Evolutionary conservation across 768 basidiomycete genomes (phyloP), one percentile per base, ranked within the genome.

Genomic region (Lentinula aciculospora): DNA sequence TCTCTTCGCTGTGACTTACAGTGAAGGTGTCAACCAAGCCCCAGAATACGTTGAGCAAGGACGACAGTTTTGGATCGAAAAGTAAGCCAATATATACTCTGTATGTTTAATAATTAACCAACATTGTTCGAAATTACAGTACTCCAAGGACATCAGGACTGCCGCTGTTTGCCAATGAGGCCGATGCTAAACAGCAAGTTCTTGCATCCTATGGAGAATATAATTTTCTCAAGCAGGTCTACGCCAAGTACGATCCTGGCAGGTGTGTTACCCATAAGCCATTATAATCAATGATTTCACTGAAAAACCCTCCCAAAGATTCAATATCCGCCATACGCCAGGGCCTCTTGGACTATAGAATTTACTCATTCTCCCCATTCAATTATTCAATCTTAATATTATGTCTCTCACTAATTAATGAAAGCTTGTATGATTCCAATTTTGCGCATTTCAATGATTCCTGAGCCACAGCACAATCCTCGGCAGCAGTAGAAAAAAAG

Each of bases 161-260:
- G 3, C 76, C 77, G 8, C 64, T 77, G 2, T 76, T 73, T 55
- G 63, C 76, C 19, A 74, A 72, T 46, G 76, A 79, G 62, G 72
- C 71, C 40, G 76, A 76, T 58, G 67, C 66, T 3, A 54, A 53
- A 0, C 76, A 79, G 57, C 66, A 72, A 31, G 72, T 73, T 0
- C 77, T 75, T 57, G 62, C 67, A 21, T 74, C 73, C 17, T 79
- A 79, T 61, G 73, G 73, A 3, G 63, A 67, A 13, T 76, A 68
- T 48, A 65, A 72, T 4, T 69, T 71, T 40, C 57, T 79, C 62
- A 71, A 68, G 51, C 47, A 60, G 10, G 74, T 71, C 0, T 77
- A 77, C 59, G 64, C 65, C 8, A 79, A 77, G 60, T 79, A 79
- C 55, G 77, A 79, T 61, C 76, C 76, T 27, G 71, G 67, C 3